Conservation (phyloP, 2,329 filamentous ascomycete genomes). For the Alternaria dauci region DNA sequence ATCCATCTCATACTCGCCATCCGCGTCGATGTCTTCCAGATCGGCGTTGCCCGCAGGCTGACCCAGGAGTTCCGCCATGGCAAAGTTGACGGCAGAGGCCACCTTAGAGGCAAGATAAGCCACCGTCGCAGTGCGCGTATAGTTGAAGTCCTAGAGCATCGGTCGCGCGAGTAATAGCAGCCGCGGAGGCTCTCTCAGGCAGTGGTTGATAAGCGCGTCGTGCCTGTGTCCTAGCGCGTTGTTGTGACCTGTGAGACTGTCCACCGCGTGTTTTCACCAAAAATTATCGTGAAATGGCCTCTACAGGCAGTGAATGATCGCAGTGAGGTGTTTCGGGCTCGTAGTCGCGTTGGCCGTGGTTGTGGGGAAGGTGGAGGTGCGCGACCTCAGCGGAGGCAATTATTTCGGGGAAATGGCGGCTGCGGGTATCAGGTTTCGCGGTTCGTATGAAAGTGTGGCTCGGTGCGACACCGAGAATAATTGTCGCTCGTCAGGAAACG, state of each 20-base stretch:
- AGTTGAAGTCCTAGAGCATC: slow-evolving; percentile 32
- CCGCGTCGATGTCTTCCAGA: slow-evolving; percentile 48
- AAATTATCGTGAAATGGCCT: slow-evolving; percentile 13
- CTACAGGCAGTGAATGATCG: slow-evolving; percentile 1
- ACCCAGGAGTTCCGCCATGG: slow-evolving; percentile 54
- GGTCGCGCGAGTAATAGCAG: slow-evolving; percentile 32
- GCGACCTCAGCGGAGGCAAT: slow-evolving; percentile 34
- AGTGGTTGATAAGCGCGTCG: slow-evolving; percentile 39
- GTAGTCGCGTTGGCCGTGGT: slow-evolving; percentile 39
- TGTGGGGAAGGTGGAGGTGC: slow-evolving; percentile 35
- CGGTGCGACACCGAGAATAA: slow-evolving; percentile 47
- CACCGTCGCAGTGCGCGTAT: slow-evolving; percentile 39
- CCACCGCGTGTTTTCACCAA: slow-evolving; percentile 15
- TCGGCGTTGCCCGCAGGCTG: slow-evolving; percentile 43
- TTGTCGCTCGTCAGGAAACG: slow-evolving; percentile 34
- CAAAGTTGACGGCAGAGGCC: slow-evolving; percentile 53
- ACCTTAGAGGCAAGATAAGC: slow-evolving; percentile 49
- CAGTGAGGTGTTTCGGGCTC: slow-evolving; percentile 25
- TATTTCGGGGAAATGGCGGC: slow-evolving; percentile 27
- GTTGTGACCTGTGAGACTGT: slow-evolving; percentile 17
- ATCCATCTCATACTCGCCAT: slow-evolving; percentile 53
- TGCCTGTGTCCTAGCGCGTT: slow-evolving; percentile 38
- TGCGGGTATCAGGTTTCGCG: slow-evolving; percentile 40
- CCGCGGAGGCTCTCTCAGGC: slow-evolving; percentile 37
- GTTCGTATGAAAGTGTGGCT: slow-evolving; percentile 38